Evolutionary conservation across 495 filamentous ascomycete genomes (phyloP), one percentile per base, ranked within the genome.

Genomic region (Neurospora sp.): DNA sequence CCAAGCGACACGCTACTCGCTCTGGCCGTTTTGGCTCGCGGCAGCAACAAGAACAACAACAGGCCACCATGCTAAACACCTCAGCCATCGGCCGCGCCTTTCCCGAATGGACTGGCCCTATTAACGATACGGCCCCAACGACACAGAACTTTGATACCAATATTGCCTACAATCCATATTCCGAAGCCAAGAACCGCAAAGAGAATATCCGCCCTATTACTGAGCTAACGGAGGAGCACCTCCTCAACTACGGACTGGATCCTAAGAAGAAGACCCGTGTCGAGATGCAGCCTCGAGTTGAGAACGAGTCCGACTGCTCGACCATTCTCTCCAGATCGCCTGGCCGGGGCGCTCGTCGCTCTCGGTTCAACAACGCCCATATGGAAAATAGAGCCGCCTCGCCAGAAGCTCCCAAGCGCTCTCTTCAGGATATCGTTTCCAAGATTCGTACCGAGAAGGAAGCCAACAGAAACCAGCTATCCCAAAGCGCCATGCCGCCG

Each of bases 1-100:
- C 69, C 37, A 76, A 75, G 73, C 59, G 80, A n/a, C 71, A 71
- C 40, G 35, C 74, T 20, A 68, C 75, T 35, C 70, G 78, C 11
- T 78, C 80, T 14, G 78, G 77, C 46, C 78, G 80, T 70, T 81
- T 80, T 53, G 77, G 73, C 41, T 59, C 71, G 14, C 76, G 69
- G 20, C 73, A 74, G 22, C 46, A 65, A 37, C 41, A 68, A 69
- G 71, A 9, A 65, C 53, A 65, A 2, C 53, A 65, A 65, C 53
- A 65, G 14, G 74, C 70, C 8, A 76, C 71, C 18, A 73, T 76
- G 6, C 84, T 91, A 76, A 88, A 91, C 81, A 91, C 89, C 8
- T 91, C 89, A 10, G 88, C 85, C 42, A 82, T 91, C 61, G 87
- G 86, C 31, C 86, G 85, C 75, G 84, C 86, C 70, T 91, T 91